Conservation (phyloP, 176 grass and related monocot genomes). For the Zoysia pacifica region DNA sequence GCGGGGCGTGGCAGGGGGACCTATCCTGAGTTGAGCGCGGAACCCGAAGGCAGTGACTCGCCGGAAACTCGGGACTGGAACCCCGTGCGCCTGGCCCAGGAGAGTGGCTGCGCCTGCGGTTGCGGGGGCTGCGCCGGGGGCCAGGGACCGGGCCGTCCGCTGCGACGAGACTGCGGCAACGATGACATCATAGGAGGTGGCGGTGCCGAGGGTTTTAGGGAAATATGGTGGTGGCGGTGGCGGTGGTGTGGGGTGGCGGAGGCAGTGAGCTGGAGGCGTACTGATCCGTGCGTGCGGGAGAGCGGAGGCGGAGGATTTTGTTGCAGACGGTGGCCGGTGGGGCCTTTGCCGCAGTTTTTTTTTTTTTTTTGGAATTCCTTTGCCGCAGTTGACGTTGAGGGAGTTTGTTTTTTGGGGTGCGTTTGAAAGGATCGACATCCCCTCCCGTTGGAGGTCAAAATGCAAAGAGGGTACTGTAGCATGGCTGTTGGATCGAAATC, state of each 20-base stretch:
- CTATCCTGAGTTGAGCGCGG: constrained; percentile 62
- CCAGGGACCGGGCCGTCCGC: constrained; percentile 64
- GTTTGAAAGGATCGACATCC: constrained; percentile 38
- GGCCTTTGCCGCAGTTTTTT: constrained; percentile 44
- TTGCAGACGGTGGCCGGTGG: constrained; percentile 35
- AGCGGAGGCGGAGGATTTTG: constrained; percentile 30
- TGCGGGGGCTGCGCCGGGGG: constrained; percentile 61
- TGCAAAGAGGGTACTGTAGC: no score
- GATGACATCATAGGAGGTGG: constrained; percentile 42
- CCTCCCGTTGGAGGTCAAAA: no score
- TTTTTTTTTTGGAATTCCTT: no score
- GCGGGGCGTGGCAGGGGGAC: constrained; percentile 53
- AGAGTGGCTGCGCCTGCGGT: constrained; percentile 56
- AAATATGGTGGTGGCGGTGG: background rate
- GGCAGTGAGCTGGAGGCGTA: constrained; percentile 48
- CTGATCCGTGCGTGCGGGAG: constrained; percentile 41
- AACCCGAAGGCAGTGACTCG: constrained; percentile 51
- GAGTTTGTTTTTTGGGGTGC: constrained; percentile 15
- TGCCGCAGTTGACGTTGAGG: constrained; percentile 42
- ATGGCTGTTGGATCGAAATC: no score
- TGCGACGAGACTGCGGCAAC: constrained; percentile 53
- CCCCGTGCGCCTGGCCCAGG: constrained; percentile 93
- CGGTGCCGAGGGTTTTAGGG: constrained; percentile 51
- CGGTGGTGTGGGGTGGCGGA: background rate
- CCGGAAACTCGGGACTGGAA: constrained; percentile 67